A percentile compares a stretch with the other conserved stretches of the same genome.
phyloP scores from a whole-genome alignment of 2,329 filamentous ascomycete species.

The Diplodia intermedia region DNA sequence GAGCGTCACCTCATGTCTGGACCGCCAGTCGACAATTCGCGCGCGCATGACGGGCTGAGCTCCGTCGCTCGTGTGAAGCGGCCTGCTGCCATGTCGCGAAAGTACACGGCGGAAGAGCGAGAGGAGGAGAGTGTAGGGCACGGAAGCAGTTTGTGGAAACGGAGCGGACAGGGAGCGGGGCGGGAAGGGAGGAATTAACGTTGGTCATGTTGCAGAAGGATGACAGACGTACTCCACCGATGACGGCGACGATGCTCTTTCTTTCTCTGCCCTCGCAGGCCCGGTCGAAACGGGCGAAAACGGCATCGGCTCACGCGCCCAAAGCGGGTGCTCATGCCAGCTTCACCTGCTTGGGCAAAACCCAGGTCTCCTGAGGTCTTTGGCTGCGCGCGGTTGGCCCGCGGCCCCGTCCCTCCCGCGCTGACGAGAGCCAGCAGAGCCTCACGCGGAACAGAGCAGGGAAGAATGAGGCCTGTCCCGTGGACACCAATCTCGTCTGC shows the following conservation, averaged over 20 bases:
- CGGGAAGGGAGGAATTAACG: background rate
- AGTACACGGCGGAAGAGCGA: background rate
- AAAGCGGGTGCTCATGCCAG: conserved; percentile 27
- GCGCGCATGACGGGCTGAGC: conserved; percentile 4
- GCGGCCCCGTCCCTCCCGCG: background rate
- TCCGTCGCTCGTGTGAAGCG: background rate
- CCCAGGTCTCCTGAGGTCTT: conserved; percentile 7
- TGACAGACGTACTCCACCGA: background rate
- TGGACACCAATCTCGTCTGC: background rate
- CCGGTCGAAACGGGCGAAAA: conserved; percentile 1
- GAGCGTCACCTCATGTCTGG: conserved; percentile 18
- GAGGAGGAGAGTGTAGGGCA: background rate
- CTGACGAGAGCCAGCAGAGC: conserved; percentile 29
- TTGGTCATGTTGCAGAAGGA: background rate
- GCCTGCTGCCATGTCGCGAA: background rate
- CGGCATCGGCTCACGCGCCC: conserved; percentile 17
- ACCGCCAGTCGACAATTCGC: background rate
- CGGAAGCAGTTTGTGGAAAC: background rate
- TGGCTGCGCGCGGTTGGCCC: background rate
- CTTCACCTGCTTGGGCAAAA: conserved; percentile 2
- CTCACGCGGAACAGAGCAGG: background rate
- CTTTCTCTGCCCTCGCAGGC: background rate
- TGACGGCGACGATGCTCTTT: background rate
- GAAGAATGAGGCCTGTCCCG: background rate
- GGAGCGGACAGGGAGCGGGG: conserved; percentile 18